Percentiles rank a stretch among this genome's conserved stretches.
Evolutionary conservation across 2,329 filamentous ascomycete species (phyloP).

Genomic region (Aspergillus quadrilineatus): DNA sequence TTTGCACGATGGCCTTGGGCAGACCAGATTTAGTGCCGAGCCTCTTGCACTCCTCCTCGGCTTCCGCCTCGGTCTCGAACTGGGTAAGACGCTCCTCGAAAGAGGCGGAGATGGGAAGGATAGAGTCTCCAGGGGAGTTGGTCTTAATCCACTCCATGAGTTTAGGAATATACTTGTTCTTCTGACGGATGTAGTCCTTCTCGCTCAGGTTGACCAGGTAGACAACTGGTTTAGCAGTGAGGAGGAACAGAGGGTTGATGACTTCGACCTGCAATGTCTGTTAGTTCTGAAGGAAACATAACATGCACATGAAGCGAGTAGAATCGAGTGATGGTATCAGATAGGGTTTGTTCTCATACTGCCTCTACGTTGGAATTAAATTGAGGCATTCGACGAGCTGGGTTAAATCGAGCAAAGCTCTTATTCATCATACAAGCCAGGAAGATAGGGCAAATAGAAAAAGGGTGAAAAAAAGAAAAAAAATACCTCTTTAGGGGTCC

Average conservation of each 20-base stretch:
- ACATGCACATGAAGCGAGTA: slow-evolving; percentile 19
- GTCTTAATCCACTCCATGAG: slow-evolving; percentile 95
- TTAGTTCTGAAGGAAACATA: slow-evolving; percentile 21
- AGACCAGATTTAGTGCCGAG: slow-evolving; percentile 83
- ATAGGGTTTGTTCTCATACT: slow-evolving; percentile 75
- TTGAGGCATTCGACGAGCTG: slow-evolving; percentile 98
- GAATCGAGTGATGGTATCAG: slow-evolving; percentile 56
- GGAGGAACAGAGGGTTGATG: slow-evolving; percentile 93
- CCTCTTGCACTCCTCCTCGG: slow-evolving; percentile 81
- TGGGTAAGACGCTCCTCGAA: slow-evolving; percentile 89
- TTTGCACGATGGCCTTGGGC: slow-evolving; percentile 86
- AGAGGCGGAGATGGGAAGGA: slow-evolving; percentile 88
- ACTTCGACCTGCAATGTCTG: slow-evolving; percentile 72
- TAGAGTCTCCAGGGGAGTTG: slow-evolving; percentile 80
- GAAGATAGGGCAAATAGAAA: slow-evolving; percentile 12
- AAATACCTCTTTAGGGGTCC: slow-evolving; percentile 89
- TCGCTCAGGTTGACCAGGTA: slow-evolving; percentile 97
- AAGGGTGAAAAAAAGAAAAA: slow-evolving; percentile 18
- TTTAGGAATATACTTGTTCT: slow-evolving; percentile 97
- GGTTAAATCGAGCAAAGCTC: slow-evolving; percentile 93
- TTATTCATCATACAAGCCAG: slow-evolving; percentile 81
- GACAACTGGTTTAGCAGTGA: slow-evolving; percentile 95
- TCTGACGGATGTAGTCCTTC: slow-evolving; percentile 95
- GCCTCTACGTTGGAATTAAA: slow-evolving; percentile 67
- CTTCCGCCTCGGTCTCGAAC: slow-evolving; percentile 75